A percentile compares a stretch with the other conserved stretches of the same genome.
Evolutionary conservation across 768 basidiomycete species (phyloP).

Genomic region (Tephrocybe sp.): DNA sequence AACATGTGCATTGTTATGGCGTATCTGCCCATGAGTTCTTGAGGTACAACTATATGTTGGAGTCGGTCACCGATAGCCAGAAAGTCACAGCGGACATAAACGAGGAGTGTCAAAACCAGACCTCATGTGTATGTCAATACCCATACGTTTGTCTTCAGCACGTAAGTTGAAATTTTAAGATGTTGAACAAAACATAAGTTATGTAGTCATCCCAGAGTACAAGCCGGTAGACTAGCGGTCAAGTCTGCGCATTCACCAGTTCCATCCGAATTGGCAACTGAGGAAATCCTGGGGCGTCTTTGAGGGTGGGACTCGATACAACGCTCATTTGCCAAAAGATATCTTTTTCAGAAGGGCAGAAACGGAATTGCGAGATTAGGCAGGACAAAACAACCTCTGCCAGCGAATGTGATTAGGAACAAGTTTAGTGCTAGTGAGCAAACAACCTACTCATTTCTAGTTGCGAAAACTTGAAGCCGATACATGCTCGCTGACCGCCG

Average conservation of each 20-base stretch:
- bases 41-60: no score
- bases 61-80: no score
- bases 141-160: no score
- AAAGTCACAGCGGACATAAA: no score
- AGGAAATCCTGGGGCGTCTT: slow-evolving; percentile 3
- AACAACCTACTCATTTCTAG: slow-evolving; percentile 34
- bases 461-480: neutral
- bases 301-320: slow-evolving; percentile 2
- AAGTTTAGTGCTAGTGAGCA: no score
- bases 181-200: no score
- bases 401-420: neutral
- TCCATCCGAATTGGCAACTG: slow-evolving; percentile 8
- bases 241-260: neutral
- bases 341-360: slow-evolving; percentile 11
- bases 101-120: no score
- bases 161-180: no score
- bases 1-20: no score
- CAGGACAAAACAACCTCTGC: slow-evolving; percentile 13
- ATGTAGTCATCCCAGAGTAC: no score
- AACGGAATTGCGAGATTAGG: slow-evolving; percentile 15
- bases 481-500: neutral
- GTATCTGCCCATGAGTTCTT: no score
- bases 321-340: slow-evolving; percentile 14
- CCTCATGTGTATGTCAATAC: no score
- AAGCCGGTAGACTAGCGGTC: neutral